phyloP scores from a whole-genome alignment of 352 stramenopile genomes.

The Phytophthora pseudosyringae region DNA sequence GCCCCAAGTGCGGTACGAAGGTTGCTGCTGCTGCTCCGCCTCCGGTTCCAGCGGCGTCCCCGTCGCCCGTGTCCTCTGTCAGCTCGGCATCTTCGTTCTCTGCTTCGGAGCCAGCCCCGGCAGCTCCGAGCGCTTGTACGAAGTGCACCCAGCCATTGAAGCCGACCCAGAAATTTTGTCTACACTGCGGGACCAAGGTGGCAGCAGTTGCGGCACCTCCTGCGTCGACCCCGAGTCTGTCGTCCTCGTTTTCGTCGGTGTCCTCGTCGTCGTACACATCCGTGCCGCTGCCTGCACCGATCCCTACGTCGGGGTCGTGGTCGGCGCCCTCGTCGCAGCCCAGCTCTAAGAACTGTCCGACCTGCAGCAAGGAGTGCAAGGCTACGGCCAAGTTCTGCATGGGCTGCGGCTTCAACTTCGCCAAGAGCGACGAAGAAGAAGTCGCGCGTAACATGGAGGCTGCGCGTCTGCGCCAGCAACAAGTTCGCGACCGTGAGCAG shows the following conservation, averaged over 20 bases:
- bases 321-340: slow-evolving; percentile 43
- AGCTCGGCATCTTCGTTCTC: slow-evolving; percentile 42
- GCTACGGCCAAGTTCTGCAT: slow-evolving; percentile 82
- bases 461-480: slow-evolving; percentile 57
- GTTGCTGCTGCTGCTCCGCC: slow-evolving; percentile 20
- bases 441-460: slow-evolving; percentile 77
- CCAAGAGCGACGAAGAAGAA: slow-evolving; percentile 77
- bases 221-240: slow-evolving; percentile 26
- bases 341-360: slow-evolving; percentile 64
- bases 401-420: slow-evolving; percentile 82
- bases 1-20: slow-evolving; percentile 69
- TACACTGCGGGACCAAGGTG: slow-evolving; percentile 78
- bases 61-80: slow-evolving; percentile 38
- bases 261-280: slow-evolving; percentile 43
- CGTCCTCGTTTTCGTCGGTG: slow-evolving; percentile 35
- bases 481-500: slow-evolving; percentile 55
- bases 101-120: slow-evolving; percentile 17
- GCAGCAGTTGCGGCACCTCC: slow-evolving; percentile 13
- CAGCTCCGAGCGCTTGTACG: slow-evolving; percentile 35
- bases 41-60: slow-evolving; percentile 13
- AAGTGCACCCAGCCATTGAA: slow-evolving; percentile 64
- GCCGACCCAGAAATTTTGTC: slow-evolving; percentile 74
- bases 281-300: slow-evolving; percentile 62
- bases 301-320: slow-evolving; percentile 51
- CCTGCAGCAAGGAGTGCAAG: slow-evolving; percentile 79